Evolutionary conservation across 345 rosid genomes (phyloP).

Genomic region (Arabis hirsuta): DNA sequence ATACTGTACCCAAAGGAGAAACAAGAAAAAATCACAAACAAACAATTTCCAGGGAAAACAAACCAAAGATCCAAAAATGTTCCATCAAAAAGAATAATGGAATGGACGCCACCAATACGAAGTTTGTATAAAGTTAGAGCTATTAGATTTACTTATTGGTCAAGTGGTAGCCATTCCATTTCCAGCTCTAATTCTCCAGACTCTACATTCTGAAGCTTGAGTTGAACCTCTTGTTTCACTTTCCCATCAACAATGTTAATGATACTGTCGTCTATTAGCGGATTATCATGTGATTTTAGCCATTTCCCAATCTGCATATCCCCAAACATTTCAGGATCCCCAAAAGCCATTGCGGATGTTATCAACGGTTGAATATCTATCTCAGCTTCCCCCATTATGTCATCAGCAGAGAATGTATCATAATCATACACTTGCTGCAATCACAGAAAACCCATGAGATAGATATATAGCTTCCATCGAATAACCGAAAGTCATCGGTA

Average conservation of each 20-base stretch:
- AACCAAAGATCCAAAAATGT: too few relatives aligned
- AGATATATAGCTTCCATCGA: neutral
- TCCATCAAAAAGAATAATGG: too few relatives aligned
- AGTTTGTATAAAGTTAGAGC: neutral
- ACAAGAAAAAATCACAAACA: too few relatives aligned
- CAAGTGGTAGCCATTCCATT: constrained; percentile 41
- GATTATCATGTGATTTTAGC: constrained; percentile 44
- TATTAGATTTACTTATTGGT: constrained; percentile 21
- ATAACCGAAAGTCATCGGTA: neutral
- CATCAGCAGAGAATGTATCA: constrained; percentile 53
- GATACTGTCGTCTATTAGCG: constrained; percentile 45
- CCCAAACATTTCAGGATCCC: constrained; percentile 40
- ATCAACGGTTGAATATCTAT: constrained; percentile 48
- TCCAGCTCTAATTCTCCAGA: constrained; percentile 46
- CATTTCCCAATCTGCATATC: constrained; percentile 50
- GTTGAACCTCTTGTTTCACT: constrained; percentile 46
- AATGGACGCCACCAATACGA: too few relatives aligned
- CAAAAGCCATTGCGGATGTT: constrained; percentile 48
- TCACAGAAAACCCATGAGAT: neutral
- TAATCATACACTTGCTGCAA: constrained; percentile 47
- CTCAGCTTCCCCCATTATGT: constrained; percentile 54
- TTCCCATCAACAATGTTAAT: constrained; percentile 47
- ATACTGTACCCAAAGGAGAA: too few relatives aligned
- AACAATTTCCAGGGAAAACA: too few relatives aligned
- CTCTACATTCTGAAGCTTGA: constrained; percentile 52